Base-by-base conservation (phyloP, 2,329 filamentous ascomycete species). In the Sclerotinia spermophila region DNA sequence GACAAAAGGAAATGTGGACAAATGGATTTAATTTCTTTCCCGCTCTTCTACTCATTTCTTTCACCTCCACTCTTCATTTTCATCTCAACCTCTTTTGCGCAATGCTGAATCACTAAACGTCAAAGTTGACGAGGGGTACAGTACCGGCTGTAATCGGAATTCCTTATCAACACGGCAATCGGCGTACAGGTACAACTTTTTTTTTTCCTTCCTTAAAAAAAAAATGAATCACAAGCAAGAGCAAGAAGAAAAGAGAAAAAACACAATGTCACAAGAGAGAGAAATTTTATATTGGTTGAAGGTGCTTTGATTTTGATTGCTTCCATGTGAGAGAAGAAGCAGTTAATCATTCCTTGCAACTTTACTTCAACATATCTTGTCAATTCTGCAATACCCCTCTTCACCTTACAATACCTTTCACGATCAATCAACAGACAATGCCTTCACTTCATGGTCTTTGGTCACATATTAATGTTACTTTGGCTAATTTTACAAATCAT, bases 111-210 rank as follows among this genome's bases (percentile, higher is more conserved):
- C 35, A 68, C 33, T 55, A 51, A 68, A 73, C 68, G 75, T 76
- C 74, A 68, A 73, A 76, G 73, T 74, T 73, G 76, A 74, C 73
- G 76, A 76, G 75, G 76, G 75, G 74, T 74, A 45, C 72, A 75
- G 73, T 75, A 35, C 73, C 68, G 71, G 70, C 62, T 67, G 68
- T 68, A 68, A 51, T 74, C 74, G 75, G 72, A 67, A 55, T 67
- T 62, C 45, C 76, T 77, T 75, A 75, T 77, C 75, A 71, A 75
- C 74, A 73, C 75, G 75, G 74, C 73, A 75, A 76, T 75, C 75
- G 73, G 72, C 71, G 72, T 62, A 69, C 58, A 69, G 66, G 55
- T 61, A 56, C 24, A 68, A 68, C 66, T 27, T 40, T 68, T 60
- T 68, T 66, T 45, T 56, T 40, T 60, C 17, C 27, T 35, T 17